These are phyloP conservation scores for Euphrasia confusa DNA, from an alignment of 257 asterid species.

Conservation along the genomic window DNA sequence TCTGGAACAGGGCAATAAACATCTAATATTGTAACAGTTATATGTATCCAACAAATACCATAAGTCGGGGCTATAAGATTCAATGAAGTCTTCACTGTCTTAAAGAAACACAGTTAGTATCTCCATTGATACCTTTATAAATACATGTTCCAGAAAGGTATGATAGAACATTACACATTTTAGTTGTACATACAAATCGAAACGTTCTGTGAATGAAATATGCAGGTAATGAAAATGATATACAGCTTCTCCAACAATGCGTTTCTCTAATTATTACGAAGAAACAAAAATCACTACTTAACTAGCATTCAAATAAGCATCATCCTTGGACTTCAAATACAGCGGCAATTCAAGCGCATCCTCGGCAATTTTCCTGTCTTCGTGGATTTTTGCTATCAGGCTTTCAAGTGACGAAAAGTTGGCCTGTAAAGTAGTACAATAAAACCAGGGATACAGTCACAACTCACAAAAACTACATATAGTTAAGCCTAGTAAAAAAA, in stretches of 20 bases:
- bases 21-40: too few relatives aligned
- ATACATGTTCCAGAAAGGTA: background rate
- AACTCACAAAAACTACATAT: background rate
- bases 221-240: background rate
- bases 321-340: slow-evolving; percentile 55
- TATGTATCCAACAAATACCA: too few relatives aligned
- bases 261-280: background rate
- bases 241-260: background rate
- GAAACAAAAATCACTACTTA: background rate
- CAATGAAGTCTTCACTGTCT: too few relatives aligned
- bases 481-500: background rate
- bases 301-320: slow-evolving; percentile 41
- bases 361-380: slow-evolving; percentile 62
- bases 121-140: too few relatives aligned
- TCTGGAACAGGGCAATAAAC: too few relatives aligned
- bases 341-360: slow-evolving; percentile 67
- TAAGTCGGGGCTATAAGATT: too few relatives aligned
- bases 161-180: background rate
- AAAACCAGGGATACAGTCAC: background rate
- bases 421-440: slow-evolving; percentile 33
- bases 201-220: background rate
- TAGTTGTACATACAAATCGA: background rate
- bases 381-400: slow-evolving; percentile 66
- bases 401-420: slow-evolving; percentile 71
- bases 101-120: too few relatives aligned